These are phyloP conservation scores for Syzygium syzygioides DNA, from an alignment of 441 rosid genomes.

Conservation along the genomic window DNA sequence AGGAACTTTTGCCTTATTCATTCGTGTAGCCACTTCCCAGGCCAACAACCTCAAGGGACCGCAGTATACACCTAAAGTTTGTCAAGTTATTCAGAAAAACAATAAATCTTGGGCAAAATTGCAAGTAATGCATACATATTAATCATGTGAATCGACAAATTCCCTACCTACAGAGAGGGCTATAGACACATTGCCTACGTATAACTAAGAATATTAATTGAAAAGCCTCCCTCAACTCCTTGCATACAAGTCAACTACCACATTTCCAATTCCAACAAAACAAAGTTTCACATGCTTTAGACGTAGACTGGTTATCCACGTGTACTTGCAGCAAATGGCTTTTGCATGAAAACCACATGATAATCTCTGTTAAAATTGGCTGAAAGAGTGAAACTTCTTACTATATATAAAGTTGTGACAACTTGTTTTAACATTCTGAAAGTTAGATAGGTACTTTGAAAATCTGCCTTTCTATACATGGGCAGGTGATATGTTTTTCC, in stretches of 20 bases:
- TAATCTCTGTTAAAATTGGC: neutral
- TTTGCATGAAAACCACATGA: neutral
- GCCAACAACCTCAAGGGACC: constrained; percentile 95
- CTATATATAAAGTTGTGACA: neutral
- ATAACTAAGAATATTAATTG: neutral
- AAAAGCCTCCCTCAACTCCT: neutral
- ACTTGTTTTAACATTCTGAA: neutral
- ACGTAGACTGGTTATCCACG: neutral
- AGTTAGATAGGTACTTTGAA: neutral
- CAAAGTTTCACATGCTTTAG: neutral
- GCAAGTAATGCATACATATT: neutral
- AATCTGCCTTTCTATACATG: neutral
- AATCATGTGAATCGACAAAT: neutral
- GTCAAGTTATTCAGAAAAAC: neutral
- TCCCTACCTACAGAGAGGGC: neutral
- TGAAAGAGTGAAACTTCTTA: neutral
- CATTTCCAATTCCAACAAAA: neutral
- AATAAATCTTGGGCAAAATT: neutral
- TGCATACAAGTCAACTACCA: neutral
- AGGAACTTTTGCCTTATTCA: constrained; percentile 81
- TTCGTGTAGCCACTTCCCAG: constrained; percentile 83
- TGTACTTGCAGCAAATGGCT: neutral
- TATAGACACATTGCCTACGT: neutral
- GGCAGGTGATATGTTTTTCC: neutral
- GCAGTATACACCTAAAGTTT: constrained; percentile 73